Evolutionary conservation across 1,284 basidiomycete species (phyloP).

Genomic region (Ceratobasidium sp.): DNA sequence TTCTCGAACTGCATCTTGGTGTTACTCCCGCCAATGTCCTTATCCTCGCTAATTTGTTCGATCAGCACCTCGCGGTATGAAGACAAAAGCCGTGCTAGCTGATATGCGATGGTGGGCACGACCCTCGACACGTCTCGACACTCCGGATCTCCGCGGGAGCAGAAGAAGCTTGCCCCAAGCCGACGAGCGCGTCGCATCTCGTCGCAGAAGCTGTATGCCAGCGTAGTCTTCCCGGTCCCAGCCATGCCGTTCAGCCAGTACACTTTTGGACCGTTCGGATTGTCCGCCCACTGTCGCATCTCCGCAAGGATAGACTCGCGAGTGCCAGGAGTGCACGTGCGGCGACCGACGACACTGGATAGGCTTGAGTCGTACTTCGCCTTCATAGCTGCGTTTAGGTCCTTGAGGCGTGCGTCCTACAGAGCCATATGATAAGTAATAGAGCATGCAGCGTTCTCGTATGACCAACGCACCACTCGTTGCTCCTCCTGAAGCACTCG

Average conservation of each 20-base stretch:
- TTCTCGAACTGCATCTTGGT: neutral
- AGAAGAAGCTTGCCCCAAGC: conserved; percentile 52
- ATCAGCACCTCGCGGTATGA: neutral
- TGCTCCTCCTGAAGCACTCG: no score
- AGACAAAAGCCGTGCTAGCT: conserved; percentile 14
- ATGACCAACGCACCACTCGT: no score
- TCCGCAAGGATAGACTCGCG: conserved; percentile 44
- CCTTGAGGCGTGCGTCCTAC: no score
- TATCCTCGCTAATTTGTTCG: neutral
- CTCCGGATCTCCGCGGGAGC: conserved; percentile 47
- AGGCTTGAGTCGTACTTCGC: neutral
- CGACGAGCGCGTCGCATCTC: conserved; percentile 1
- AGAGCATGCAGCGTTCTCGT: no score
- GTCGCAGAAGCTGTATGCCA: conserved; percentile 48
- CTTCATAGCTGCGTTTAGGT: neutral
- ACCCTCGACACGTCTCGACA: conserved; percentile 17
- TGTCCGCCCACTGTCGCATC: conserved; percentile 44
- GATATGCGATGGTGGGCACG: conserved; percentile 39
- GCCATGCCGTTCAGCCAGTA: conserved; percentile 50
- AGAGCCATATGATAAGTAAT: no score
- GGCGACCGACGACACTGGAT: neutral
- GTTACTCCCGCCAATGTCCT: neutral
- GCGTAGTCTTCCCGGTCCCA: conserved; percentile 49
- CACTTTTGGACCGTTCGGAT: conserved; percentile 39
- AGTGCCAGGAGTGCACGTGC: conserved; percentile 41